A percentile compares a stretch with the other conserved stretches of the same genome.
Evolutionary conservation across 768 basidiomycete species (phyloP).

Genomic region (Rhodotorula babjevae): DNA sequence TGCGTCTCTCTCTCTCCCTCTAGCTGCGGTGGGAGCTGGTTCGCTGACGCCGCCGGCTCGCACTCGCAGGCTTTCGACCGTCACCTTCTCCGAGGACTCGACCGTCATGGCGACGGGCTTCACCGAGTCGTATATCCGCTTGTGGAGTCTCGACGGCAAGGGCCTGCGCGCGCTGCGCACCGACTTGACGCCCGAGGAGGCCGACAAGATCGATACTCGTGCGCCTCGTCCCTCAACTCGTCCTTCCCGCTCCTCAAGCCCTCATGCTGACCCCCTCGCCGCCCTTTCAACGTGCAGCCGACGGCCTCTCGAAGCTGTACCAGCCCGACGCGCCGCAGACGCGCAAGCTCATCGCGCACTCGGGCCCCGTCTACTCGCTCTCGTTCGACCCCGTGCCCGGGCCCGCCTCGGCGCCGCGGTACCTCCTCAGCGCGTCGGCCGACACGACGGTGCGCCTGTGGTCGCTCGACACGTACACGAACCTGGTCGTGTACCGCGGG

Average conservation of each 20-base stretch:
- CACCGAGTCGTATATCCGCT: constrained; percentile 84
- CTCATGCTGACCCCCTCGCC: background rate
- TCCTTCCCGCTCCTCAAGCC: background rate
- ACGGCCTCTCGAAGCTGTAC: constrained; percentile 61
- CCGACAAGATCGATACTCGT: constrained; percentile 60
- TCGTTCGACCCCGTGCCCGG: constrained; percentile 88
- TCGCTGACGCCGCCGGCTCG: background rate
- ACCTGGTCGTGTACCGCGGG: constrained; percentile 87
- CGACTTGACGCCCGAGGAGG: constrained; percentile 63
- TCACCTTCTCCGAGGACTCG: constrained; percentile 82
- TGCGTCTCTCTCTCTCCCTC: constrained; percentile 49
- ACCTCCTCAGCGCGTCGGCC: constrained; percentile 84
- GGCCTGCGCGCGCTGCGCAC: constrained; percentile 70
- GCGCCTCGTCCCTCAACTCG: constrained; percentile 41
- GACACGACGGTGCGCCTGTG: constrained; percentile 86
- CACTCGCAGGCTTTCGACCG: constrained; percentile 65
- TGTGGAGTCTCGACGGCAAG: constrained; percentile 94
- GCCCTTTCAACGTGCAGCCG: constrained; percentile 52
- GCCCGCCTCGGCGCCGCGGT: constrained; percentile 75
- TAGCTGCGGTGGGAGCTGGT: too few species aligned
- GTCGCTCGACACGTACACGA: constrained; percentile 91
- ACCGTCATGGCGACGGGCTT: constrained; percentile 92
- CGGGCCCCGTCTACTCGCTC: constrained; percentile 90
- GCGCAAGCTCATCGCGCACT: constrained; percentile 94
- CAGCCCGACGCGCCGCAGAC: constrained; percentile 59